Conservation (phyloP, 2,329 filamentous ascomycete genomes). For the Cytospora piceicola region DNA sequence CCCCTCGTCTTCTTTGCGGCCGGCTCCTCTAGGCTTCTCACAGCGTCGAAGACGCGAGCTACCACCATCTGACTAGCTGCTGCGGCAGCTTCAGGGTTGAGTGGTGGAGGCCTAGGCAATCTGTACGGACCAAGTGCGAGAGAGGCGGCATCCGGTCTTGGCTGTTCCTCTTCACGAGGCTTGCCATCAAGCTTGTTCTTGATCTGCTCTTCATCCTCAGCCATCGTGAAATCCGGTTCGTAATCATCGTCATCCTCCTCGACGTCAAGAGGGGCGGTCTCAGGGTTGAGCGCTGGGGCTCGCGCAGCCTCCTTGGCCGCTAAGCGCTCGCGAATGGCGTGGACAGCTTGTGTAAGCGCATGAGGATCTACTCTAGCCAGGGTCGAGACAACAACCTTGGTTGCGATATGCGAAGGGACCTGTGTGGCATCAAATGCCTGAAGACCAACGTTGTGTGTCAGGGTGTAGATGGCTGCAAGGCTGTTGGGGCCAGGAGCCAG, state of each 20-base stretch:
- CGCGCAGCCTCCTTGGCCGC: constrained; percentile 49
- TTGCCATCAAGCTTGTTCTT: constrained; percentile 75
- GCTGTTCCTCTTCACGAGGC: constrained; percentile 55
- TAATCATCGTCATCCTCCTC: constrained; percentile 87
- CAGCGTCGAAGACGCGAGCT: constrained; percentile 75
- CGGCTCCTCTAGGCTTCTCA: constrained; percentile 72
- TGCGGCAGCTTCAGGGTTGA: constrained; percentile 73
- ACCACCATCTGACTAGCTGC: constrained; percentile 76
- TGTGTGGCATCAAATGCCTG: constrained; percentile 82
- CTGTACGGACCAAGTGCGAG: constrained; percentile 78
- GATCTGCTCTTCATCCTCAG: constrained; percentile 78
- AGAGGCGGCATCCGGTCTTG: constrained; percentile 53
- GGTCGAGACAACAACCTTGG: constrained; percentile 80
- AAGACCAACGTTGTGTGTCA: constrained; percentile 75
- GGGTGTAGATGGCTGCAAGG: constrained; percentile 82
- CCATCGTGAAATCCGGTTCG: constrained; percentile 81
- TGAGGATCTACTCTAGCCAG: constrained; percentile 72
- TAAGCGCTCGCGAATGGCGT: constrained; percentile 59
- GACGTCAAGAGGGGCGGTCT: constrained; percentile 65
- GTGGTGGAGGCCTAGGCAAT: constrained; percentile 73
- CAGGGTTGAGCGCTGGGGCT: constrained; percentile 56
- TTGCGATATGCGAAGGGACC: constrained; percentile 74
- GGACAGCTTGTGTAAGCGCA: constrained; percentile 71
- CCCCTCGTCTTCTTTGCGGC: constrained; percentile 63
- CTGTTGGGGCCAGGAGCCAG: constrained; percentile 76